Evolutionary conservation across 345 rosid genomes (phyloP), one percentile per base, ranked within the genome.

Genomic region (Dipteronia dyeriana): DNA sequence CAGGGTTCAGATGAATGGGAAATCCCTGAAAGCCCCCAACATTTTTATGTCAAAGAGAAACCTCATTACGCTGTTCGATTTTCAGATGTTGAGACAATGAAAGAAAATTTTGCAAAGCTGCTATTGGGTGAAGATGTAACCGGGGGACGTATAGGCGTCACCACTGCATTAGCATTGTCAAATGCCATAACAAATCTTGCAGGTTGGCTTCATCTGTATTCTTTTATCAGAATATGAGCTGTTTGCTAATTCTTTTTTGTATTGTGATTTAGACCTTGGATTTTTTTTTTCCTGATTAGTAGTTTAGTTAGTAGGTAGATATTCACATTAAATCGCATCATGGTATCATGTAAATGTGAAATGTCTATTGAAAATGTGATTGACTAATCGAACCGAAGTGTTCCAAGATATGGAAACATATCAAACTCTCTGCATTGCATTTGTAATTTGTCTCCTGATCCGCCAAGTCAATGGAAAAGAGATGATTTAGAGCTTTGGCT

Each of bases 161-260:
- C 79, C 80, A 72, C 90, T 7, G 98, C 99, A 69, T 84, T 91
- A 75, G 94, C 97, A 66, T 83, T 95, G 82, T 95, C 99, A 31
- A 95, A 95, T 81, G 98, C 93, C 51, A 86, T 95, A 75, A 81
- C 92, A 56, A 90, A 82, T 89, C 97, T 95, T 66, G 96, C 99
- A 68, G 96, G 99, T 95, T 80, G 38, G 1, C 8, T 65, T 43
- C 73, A 9, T 74, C 59, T 73, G 47, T 11, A n/a, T 29, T 74
- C 29, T 53, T 23, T 84, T 84, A 14, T 13, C 9, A 25, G 54
- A 22, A 3, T 68, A 43, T 39, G 29, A 23, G 26, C 23, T 56
- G 20, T 74, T 66, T 71, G 56, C 63, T 71, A 67, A 53, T 77
- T 79, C 4, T 19, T n/a, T 2, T 41, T 41, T 41, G 68, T 25